These are phyloP conservation scores for Lathyrus aphaca DNA, from an alignment of 306 rosid genomes.

Conservation along the genomic window DNA sequence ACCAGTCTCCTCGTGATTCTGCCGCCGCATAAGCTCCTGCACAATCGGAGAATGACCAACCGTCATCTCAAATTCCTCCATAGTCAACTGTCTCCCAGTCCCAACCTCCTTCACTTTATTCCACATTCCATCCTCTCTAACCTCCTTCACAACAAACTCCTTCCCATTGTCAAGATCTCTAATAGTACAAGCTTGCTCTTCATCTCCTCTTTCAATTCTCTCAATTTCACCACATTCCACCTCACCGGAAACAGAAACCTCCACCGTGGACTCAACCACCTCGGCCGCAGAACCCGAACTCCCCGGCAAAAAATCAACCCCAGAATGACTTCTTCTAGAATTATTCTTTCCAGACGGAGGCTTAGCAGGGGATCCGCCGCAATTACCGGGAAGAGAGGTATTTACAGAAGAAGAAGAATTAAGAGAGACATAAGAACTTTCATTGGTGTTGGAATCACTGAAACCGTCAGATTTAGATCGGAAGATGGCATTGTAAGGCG, in stretches of 20 bases:
- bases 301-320: neutral
- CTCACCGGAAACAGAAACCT: neutral
- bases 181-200: constrained; percentile 61
- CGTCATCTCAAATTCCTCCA: constrained; percentile 97
- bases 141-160: constrained; percentile 89
- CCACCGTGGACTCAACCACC: neutral
- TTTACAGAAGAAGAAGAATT: constrained; percentile 47
- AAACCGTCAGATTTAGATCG: constrained; percentile 69
- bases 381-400: constrained; percentile 25
- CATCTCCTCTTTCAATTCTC: neutral
- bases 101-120: constrained; percentile 81
- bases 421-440: neutral
- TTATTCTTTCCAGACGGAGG: constrained; percentile 67
- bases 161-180: constrained; percentile 92
- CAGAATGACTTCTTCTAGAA: constrained; percentile 41
- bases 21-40: constrained; percentile 92
- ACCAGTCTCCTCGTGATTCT: constrained; percentile 62
- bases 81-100: constrained; percentile 88
- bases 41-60: constrained; percentile 97
- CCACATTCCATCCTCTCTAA: constrained; percentile 79
- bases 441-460: too few species aligned
- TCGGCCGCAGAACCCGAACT: neutral
- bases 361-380: constrained; percentile 53
- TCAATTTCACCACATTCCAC: neutral
- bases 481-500: constrained; percentile 33